These are phyloP conservation scores for Choanephora cucurbitarum DNA, from an alignment of 371 early-diverging fungal species.

Conservation along the genomic window DNA sequence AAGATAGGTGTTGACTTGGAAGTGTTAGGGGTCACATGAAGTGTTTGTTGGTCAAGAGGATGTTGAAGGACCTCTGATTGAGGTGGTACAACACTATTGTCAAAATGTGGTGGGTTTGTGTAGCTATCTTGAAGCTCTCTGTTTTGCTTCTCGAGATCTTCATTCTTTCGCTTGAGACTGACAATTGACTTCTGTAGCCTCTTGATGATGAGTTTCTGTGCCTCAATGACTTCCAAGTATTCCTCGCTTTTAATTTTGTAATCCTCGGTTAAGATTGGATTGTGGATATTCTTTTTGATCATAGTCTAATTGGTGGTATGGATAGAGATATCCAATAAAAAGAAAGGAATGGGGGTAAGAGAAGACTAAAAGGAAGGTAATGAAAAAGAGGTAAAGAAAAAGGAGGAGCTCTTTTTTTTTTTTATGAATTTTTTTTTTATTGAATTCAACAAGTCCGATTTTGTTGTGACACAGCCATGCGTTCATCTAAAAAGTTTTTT, in stretches of 20 bases:
- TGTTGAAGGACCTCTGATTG: neutral
- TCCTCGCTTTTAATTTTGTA: slow-evolving; percentile 70
- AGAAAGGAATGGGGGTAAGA: too few relatives aligned
- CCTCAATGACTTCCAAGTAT: slow-evolving; percentile 84
- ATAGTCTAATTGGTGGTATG: too few relatives aligned
- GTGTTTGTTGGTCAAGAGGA: neutral
- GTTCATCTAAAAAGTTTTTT: too few relatives aligned
- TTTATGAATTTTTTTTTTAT: slow-evolving; percentile 2
- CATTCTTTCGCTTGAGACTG: slow-evolving; percentile 45
- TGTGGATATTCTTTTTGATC: neutral
- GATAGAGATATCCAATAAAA: too few relatives aligned
- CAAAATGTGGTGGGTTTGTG: neutral
- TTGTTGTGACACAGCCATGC: neutral
- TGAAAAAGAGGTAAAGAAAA: too few relatives aligned
- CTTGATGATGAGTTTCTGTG: slow-evolving; percentile 76
- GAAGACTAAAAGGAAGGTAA: too few relatives aligned
- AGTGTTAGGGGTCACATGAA: neutral
- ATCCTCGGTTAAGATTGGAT: neutral
- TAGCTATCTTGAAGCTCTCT: slow-evolving; percentile 15
- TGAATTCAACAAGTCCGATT: neutral
- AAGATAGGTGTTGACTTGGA: slow-evolving; percentile 24
- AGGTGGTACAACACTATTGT: neutral
- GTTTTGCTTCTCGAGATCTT: slow-evolving; percentile 34
- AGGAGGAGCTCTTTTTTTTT: neutral
- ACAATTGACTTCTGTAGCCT: slow-evolving; percentile 53